Evolutionary conservation across 306 rosid genomes (phyloP).

Genomic region (Vigna mungo): DNA sequence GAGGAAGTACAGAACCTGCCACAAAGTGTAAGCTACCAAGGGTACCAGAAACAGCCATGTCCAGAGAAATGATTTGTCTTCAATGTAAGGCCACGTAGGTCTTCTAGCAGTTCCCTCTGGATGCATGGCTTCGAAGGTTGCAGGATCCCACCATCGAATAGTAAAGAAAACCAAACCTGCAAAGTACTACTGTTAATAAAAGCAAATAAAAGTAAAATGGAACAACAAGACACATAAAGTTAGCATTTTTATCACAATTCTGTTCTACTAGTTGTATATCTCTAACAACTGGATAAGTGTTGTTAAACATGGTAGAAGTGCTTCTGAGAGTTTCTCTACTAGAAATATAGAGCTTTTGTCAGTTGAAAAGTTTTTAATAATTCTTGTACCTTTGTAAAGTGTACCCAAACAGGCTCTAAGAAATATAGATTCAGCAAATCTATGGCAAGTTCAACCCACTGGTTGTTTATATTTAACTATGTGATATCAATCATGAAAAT

Average conservation of each 20-base stretch:
- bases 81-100: slow-evolving; percentile 79
- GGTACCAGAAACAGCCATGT: slow-evolving; percentile 83
- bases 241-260: slow-evolving; percentile 21
- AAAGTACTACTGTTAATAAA: slow-evolving; percentile 18
- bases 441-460: slow-evolving; percentile 8
- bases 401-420: background rate
- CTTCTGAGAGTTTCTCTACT: too few relatives aligned
- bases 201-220: background rate
- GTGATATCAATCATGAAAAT: slow-evolving; percentile 1
- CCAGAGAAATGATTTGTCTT: slow-evolving; percentile 76
- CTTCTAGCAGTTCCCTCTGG: slow-evolving; percentile 65
- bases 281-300: background rate
- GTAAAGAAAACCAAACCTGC: slow-evolving; percentile 92
- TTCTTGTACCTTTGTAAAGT: too few relatives aligned
- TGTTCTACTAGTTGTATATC: slow-evolving; percentile 5
- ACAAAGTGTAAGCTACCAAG: slow-evolving; percentile 71
- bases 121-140: slow-evolving; percentile 76
- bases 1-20: slow-evolving; percentile 87
- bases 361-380: too few relatives aligned
- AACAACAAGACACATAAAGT: slow-evolving; percentile 35
- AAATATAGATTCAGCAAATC: slow-evolving; percentile 32
- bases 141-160: slow-evolving; percentile 90
- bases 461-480: slow-evolving; percentile 3
- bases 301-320: background rate
- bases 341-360: too few relatives aligned